phyloP scores from a whole-genome alignment of 75 land plant species.

The Adiantum capillusveneris region DNA sequence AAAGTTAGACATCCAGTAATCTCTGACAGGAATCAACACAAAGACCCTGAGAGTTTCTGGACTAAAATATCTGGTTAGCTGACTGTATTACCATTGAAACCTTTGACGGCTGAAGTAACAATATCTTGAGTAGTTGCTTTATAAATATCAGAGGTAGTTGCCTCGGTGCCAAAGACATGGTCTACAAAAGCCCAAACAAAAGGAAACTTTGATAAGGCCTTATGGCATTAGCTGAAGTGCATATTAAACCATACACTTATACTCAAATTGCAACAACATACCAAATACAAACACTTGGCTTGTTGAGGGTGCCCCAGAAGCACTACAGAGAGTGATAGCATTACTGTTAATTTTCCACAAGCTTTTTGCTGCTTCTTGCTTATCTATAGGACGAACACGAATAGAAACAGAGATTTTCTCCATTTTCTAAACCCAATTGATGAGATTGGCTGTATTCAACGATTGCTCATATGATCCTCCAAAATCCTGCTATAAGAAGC shows the following conservation, averaged over 20 bases:
- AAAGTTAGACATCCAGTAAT: too few relatives aligned
- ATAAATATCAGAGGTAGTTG: conserved; percentile 73
- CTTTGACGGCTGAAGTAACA: conserved; percentile 76
- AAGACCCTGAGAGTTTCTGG: too few relatives aligned
- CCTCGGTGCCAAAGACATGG: conserved; percentile 68
- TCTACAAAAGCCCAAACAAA: conserved; percentile 33
- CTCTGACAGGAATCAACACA: too few relatives aligned
- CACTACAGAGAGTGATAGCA: conserved; percentile 49
- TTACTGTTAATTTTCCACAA: conserved; percentile 78
- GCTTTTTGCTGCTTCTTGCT: conserved; percentile 65
- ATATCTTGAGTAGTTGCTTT: conserved; percentile 68
- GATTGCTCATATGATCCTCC: too few relatives aligned
- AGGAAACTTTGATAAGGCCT: too few relatives aligned
- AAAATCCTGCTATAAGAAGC: too few relatives aligned
- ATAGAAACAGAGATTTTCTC: conserved; percentile 86
- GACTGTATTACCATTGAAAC: conserved; percentile 92
- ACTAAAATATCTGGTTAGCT: too few relatives aligned
- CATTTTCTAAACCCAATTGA: conserved; percentile 22
- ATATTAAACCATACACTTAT: not conserved
- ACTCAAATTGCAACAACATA: conserved; percentile 4
- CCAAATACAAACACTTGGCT: conserved; percentile 65
- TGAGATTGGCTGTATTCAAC: too few relatives aligned
- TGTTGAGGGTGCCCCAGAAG: conserved; percentile 11
- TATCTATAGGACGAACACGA: conserved; percentile 73
- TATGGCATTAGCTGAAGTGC: too few relatives aligned